Base-by-base conservation (phyloP, 345 rosid species). In the Eutrema yunnanense region DNA sequence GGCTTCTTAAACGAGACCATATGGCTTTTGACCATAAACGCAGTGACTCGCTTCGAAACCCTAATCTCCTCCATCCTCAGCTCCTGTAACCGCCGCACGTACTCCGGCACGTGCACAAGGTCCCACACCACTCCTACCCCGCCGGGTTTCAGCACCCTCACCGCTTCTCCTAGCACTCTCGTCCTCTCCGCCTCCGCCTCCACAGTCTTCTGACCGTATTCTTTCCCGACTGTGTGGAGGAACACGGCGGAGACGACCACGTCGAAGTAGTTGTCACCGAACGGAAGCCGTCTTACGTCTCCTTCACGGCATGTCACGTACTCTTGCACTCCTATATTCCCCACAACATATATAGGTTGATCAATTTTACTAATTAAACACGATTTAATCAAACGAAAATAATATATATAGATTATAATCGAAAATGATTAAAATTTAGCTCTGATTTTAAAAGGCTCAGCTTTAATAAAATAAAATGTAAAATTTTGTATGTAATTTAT, bases 241-340 rank as follows among this genome's bases (percentile, higher is more conserved):
- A 88, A 89, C 61, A 80, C 87, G 5, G 86, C 98, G 2, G 97
- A 94, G 2, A 91, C 96, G 77, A 94, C 98, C 81, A 88, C 98
- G 68, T 94, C 98, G 67, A 92, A 91, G 59, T 87, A 94, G 81
- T 87, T 85, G 49, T 91, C 97, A 40, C 85, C 82, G 36, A 92
- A 91, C 30, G 97, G 96, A 37, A 94, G 83, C 19, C 93, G 73
- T 82, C 93, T 82, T 36, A 92, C 92, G 75, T 94, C 98, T 0
- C 92, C 98, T 76, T 91, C 95, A 49, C 88, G 87, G 82, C 97
- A 91, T 3, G 98, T 91, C 37, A 94, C 98, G 63, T 94, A 94
- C 72, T 94, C 97, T 75, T 89, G 95, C 1, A 94, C 98, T 6
- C 98, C 98, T 90, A 46, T 12, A 36, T 3, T 14, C 34, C 4